Base-by-base conservation (phyloP, 495 filamentous ascomycete species). In the Bombardia bombarda region DNA sequence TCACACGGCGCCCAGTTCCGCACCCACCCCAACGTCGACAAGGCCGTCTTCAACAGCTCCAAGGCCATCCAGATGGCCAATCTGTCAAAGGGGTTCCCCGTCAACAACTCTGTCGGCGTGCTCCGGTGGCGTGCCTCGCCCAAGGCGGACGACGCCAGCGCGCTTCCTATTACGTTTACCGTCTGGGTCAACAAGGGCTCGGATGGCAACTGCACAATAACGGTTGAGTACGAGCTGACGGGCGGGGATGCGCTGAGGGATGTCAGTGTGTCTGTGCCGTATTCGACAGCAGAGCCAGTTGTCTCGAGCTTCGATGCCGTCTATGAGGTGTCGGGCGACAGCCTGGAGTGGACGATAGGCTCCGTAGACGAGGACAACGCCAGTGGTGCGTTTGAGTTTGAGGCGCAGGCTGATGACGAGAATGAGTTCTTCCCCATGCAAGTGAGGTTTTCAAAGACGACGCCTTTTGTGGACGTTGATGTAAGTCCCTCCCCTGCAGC, bases 351-450 rank as follows among this genome's bases (percentile, higher is more conserved):
- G 90, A 84, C 79, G 36, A 82, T 97, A 49, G 87, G 89, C 49
- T 74, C 74, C 17, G 79, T 97, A 35, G 82, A 86, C 53, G 83
- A 87, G 45, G 79, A 77, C 18, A 93, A 93, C 56, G 59, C 80
- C 2, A 86, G 74, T 19, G 90, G 90, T 16, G 80, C 82, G 23
- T 97, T 97, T 53, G 90, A 96, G 58, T 95, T 96, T 47, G 90
- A 96, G 65, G 85, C 87, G 13, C 79, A 84, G 53, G 87, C 86
- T 22, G 79, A 80, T 36, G 78, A 79, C 42, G 90, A 95, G 61
- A 79, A 82, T 41, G 88, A 93, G 47, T 96, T 96, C 67, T 97
- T 97, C 80, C 90, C 90, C 1, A 96, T 97, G 90, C 80, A 75
- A 35, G 84, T 96, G 23, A 79, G 78, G 21, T 97, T 97, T 69